Evolutionary conservation across 192 early-diverging fungal species (phyloP).

Genomic region (Backusella australiensis): DNA sequence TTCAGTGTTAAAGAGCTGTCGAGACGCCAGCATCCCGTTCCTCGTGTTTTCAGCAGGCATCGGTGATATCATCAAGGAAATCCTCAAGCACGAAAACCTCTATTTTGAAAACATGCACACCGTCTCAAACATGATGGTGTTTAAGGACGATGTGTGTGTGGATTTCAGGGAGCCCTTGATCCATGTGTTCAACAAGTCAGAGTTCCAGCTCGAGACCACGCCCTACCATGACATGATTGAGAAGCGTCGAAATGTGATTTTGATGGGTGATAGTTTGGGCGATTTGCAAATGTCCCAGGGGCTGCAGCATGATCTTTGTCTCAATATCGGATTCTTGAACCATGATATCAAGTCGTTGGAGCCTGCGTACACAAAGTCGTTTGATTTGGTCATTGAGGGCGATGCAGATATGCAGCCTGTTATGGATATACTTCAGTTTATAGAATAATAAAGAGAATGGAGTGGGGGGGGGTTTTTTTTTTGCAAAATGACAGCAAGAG

Average conservation of each 20-base stretch:
- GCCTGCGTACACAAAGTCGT: conserved; percentile 50
- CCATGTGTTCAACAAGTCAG: conserved; percentile 72
- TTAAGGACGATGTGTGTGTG: conserved; percentile 55
- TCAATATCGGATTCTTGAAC: conserved; percentile 73
- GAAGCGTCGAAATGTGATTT: conserved; percentile 56
- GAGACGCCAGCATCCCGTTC: conserved; percentile 47
- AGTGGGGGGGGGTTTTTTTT: too few species aligned
- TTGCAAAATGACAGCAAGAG: not conserved
- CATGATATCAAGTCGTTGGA: conserved; percentile 54
- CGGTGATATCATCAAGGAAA: conserved; percentile 60
- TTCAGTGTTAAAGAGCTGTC: conserved; percentile 39
- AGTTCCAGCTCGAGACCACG: conserved; percentile 48
- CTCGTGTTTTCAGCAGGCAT: conserved; percentile 75
- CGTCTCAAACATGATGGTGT: conserved; percentile 70
- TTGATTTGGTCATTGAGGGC: conserved; percentile 64
- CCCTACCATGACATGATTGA: conserved; percentile 43
- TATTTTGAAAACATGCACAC: conserved; percentile 58
- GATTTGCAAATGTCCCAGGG: conserved; percentile 70
- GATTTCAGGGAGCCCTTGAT: conserved; percentile 66
- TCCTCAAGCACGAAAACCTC: conserved; percentile 42
- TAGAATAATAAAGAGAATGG: not conserved
- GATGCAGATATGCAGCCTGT: conserved; percentile 43
- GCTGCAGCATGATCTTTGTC: conserved; percentile 48
- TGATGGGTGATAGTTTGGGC: conserved; percentile 71
- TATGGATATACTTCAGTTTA: conserved; percentile 14